phyloP scores from a whole-genome alignment of 805 yeast species.

The Vanderwaltozyma verrucispora region DNA sequence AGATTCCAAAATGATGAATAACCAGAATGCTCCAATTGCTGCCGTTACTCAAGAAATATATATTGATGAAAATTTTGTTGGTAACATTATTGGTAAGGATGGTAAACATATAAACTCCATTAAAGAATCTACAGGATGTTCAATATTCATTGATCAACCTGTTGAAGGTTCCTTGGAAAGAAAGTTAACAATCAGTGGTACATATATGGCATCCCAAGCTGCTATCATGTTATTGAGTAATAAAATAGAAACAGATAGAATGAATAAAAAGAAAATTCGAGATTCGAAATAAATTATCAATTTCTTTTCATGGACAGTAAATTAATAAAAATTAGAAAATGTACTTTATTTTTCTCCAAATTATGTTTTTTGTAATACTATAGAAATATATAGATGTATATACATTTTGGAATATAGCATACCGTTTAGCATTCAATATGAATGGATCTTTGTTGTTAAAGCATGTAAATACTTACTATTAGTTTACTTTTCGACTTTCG shows the following conservation, averaged over 20 bases:
- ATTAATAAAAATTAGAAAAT: too few species aligned
- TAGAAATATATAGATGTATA: too few species aligned
- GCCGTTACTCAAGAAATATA: constrained; percentile 53
- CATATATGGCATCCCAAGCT: constrained; percentile 55
- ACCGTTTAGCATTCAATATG: neutral
- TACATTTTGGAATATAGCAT: too few species aligned
- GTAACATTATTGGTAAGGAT: constrained; percentile 77
- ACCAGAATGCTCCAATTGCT: constrained; percentile 22
- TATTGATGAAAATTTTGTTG: constrained; percentile 71
- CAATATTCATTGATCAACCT: constrained; percentile 57
- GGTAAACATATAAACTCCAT: constrained; percentile 76
- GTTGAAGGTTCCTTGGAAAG: constrained; percentile 47
- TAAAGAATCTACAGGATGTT: constrained; percentile 63
- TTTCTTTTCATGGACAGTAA: neutral
- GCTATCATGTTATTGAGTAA: constrained; percentile 66
- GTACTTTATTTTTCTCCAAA: too few species aligned
- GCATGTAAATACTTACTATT: too few species aligned
- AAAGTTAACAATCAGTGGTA: constrained; percentile 57
- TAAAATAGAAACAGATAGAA: constrained; percentile 57
- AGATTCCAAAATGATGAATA: neutral
- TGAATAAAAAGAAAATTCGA: constrained; percentile 27
- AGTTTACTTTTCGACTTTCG: too few species aligned
- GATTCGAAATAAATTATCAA: neutral
- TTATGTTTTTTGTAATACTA: too few species aligned
- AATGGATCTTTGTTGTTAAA: too few species aligned